These are phyloP conservation scores for Podaxis mareebaensis DNA, from an alignment of 768 basidiomycete species.

Conservation along the genomic window DNA sequence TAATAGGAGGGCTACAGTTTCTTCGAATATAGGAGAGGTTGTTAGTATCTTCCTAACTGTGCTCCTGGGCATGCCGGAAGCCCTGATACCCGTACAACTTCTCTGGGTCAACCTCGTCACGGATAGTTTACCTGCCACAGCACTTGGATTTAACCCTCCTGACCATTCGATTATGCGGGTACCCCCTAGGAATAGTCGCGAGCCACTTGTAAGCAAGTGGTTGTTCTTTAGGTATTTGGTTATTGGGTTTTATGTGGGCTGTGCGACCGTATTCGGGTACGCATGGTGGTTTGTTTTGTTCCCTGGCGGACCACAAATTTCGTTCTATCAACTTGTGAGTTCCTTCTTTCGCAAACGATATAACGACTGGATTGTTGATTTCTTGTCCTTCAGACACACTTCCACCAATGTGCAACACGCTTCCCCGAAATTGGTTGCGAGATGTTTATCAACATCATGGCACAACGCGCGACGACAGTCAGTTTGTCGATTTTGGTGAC, in stretches of 20 bases:
- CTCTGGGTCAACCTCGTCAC: constrained; percentile 99
- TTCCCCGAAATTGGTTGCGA: constrained; percentile 94
- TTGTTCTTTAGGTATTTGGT: constrained; percentile 95
- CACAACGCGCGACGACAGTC: constrained; percentile 91
- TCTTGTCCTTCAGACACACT: constrained; percentile 69
- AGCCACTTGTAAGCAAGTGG: constrained; percentile 92
- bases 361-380: constrained; percentile 1
- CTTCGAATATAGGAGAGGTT: constrained; percentile 97
- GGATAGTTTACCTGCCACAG: constrained; percentile 94
- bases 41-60: constrained; percentile 98
- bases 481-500: constrained; percentile 95
- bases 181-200: constrained; percentile 86
- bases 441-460: constrained; percentile 91
- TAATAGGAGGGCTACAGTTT: constrained; percentile 47
- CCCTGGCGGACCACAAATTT: constrained; percentile 86
- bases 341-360: background rate
- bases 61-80: constrained; percentile 98
- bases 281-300: constrained; percentile 99
- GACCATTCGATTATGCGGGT: constrained; percentile 97
- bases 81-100: constrained; percentile 94
- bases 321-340: constrained; percentile 89
- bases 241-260: constrained; percentile 91
- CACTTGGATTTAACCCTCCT: constrained; percentile 96
- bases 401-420: constrained; percentile 82
- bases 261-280: constrained; percentile 95